Base-by-base conservation (phyloP, 2,329 filamentous ascomycete genomes). In the Calonectria honghensis region DNA sequence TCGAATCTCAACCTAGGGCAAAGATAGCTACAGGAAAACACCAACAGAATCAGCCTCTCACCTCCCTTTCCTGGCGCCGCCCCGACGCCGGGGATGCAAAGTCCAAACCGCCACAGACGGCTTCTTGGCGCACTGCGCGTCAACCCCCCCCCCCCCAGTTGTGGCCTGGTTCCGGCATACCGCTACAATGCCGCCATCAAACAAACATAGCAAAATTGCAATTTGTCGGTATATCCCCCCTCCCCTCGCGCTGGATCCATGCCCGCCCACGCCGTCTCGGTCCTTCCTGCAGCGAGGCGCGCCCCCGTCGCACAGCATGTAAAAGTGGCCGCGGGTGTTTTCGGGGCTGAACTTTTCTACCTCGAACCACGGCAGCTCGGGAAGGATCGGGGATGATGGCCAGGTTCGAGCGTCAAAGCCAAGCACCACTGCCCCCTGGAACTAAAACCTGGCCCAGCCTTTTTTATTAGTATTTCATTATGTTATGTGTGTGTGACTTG, bases 361-460 rank as follows among this genome's bases (percentile, higher is more conserved):
- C 66, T 61, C 57, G 48, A 69, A 59, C 65, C 48, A 69, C 32
- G 41, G 39, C n/a, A 52, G 24, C 2, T 73, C 72, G 72, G 67
- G 50, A 73, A 59, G 39, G 57, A 29, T 63, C 72, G 72, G 72
- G 39, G 16, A 16, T 3, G 32, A 37, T 6, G 50, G 29, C 68
- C 24, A 41, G 27, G 29, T 16, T 59, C n/a, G 13, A 39, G 31
- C 29, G 54, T 54, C 29, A 27, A 70, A 11, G 9, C 65, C 24
- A 41, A 50, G 18, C 27, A 57, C 51, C 29, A 51, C n/a, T 31
- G 39, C 37, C 39, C n/a, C 51, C 29, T 32, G 29, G 51, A 31
- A 20, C 51, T 27, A 32, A 20, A 11, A 32, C 51, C 51, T 31
- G 27, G 7, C 24, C 14, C 51, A 54, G 27, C 51, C 51, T 20